These are phyloP conservation scores for Eucalyptus regnans DNA, from an alignment of 345 rosid species.

Conservation along the genomic window DNA sequence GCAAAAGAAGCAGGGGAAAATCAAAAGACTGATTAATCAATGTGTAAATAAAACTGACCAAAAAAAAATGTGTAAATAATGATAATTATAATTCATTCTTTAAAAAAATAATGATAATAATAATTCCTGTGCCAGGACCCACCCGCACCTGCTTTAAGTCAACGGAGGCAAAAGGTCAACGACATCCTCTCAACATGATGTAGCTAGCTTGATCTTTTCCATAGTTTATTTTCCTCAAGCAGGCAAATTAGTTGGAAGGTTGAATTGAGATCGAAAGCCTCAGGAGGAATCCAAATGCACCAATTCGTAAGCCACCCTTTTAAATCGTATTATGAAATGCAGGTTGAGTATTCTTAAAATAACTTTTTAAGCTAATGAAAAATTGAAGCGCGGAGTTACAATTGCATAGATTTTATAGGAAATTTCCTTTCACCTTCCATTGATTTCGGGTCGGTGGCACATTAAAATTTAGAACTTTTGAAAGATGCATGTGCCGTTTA, in stretches of 20 bases:
- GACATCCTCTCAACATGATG: background rate
- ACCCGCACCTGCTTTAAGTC: background rate
- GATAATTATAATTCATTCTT: background rate
- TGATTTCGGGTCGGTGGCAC: background rate
- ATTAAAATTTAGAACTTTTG: background rate
- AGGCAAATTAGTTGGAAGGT: background rate
- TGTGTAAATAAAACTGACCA: background rate
- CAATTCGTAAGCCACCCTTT: too few species aligned
- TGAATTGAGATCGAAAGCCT: background rate
- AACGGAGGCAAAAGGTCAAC: background rate
- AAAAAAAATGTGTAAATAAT: background rate
- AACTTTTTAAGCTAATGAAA: background rate
- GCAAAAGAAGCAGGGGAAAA: background rate
- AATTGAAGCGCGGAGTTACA: rapidly evolving
- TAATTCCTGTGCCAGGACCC: background rate
- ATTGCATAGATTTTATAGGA: background rate
- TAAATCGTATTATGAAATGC: too few species aligned
- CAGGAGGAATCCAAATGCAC: background rate
- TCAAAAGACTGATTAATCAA: background rate
- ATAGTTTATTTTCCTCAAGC: background rate
- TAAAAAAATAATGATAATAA: background rate
- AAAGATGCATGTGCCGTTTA: background rate
- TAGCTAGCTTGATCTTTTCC: background rate
- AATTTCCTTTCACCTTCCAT: background rate
- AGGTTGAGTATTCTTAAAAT: too few species aligned